Conservation (phyloP, 192 early-diverging fungal species). For the Coemansia sp. region DNA sequence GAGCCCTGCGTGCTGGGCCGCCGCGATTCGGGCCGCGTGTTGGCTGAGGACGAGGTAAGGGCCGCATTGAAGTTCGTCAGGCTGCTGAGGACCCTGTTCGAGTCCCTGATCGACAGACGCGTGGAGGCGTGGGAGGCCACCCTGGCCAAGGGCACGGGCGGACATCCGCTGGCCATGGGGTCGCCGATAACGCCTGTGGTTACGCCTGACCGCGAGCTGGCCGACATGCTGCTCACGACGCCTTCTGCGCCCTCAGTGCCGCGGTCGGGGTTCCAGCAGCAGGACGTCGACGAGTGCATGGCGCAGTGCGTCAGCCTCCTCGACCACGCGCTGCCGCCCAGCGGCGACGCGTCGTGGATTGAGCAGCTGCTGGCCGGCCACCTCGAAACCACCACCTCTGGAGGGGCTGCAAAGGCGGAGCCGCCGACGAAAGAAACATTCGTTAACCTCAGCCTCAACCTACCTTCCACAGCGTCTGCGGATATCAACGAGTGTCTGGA, state of each 20-base stretch:
- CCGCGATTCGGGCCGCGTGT: constrained; percentile 25
- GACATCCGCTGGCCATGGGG: constrained; percentile 25
- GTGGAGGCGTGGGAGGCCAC: constrained; percentile 34
- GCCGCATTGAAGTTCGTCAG: constrained; percentile 50
- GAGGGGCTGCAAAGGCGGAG: not conserved
- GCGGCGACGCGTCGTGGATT: constrained; percentile 33
- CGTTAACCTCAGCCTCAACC: constrained; percentile 38
- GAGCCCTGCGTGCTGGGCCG: constrained; percentile 28
- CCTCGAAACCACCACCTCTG: constrained; percentile 7
- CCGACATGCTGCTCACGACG: constrained; percentile 57
- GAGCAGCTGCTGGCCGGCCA: constrained; percentile 34
- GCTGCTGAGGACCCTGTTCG: constrained; percentile 57
- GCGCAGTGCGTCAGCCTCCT: constrained; percentile 63
- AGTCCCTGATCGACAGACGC: constrained; percentile 31
- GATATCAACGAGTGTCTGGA: constrained; percentile 55
- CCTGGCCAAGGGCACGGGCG: constrained; percentile 21
- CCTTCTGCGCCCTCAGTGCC: constrained; percentile 9
- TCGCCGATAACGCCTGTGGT: constrained; percentile 38
- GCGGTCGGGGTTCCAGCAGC: constrained; percentile 50
- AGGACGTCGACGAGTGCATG: constrained; percentile 81
- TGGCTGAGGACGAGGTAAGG: constrained; percentile 19
- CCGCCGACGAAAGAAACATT: constrained; percentile 28
- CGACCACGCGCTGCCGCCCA: constrained; percentile 59
- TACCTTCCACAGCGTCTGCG: constrained; percentile 8
- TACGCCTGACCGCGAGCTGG: constrained; percentile 58